Evolutionary conservation across 2,329 filamentous ascomycete species (phyloP).

Genomic region (Pseudogymnoascus sp.): DNA sequence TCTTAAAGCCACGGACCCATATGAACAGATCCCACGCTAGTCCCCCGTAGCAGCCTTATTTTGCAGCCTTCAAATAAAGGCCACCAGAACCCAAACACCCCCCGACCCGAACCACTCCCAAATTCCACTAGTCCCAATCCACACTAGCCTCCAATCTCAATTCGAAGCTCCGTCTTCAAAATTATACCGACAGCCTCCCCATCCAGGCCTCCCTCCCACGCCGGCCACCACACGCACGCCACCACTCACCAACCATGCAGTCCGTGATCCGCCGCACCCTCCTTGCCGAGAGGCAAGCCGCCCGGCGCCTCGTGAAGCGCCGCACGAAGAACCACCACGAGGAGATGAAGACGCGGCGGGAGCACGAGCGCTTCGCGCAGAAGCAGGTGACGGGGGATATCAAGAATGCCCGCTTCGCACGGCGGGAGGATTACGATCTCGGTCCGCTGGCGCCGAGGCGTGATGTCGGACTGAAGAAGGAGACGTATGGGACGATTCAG

Average conservation of each 20-base stretch:
- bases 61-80: too few relatives aligned
- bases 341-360: conserved; percentile 18
- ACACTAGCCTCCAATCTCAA: conserved; percentile 4
- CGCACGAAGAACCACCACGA: conserved; percentile 27
- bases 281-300: conserved; percentile 58
- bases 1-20: not conserved
- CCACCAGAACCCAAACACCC: not conserved
- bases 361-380: conserved; percentile 20
- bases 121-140: conserved; percentile 2
- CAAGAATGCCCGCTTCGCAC: conserved; percentile 45
- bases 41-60: too few relatives aligned
- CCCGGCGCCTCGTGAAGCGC: conserved; percentile 37
- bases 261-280: conserved; percentile 61
- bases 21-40: too few relatives aligned
- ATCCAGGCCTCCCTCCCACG: not conserved
- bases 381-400: conserved; percentile 29
- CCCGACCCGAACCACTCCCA: not conserved
- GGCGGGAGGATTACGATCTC: conserved; percentile 70
- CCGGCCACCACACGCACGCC: conserved; percentile 9
- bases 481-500: conserved; percentile 52
- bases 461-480: conserved; percentile 54
- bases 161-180: not conserved
- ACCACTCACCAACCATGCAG: conserved; percentile 53
- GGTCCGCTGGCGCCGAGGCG: conserved; percentile 72
- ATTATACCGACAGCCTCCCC: conserved; percentile 1